Base-by-base conservation (phyloP, 2,329 filamentous ascomycete species). In the Amphichorda felina region DNA sequence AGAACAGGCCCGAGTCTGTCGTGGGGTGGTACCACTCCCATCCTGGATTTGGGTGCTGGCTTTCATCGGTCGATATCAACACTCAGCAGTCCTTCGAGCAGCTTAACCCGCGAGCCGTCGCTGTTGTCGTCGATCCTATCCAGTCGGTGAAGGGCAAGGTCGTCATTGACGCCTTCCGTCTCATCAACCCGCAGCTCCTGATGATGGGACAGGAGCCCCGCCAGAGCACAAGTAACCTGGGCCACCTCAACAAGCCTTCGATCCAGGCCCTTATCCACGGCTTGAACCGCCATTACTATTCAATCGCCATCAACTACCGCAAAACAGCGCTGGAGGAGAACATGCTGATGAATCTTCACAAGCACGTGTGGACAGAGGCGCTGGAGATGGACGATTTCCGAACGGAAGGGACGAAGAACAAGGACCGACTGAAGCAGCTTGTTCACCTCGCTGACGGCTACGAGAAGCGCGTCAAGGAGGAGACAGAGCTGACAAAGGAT, bases 71-170 rank as follows among this genome's bases (percentile, higher is more conserved):
- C 55, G 91, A 98, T 69, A 96, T 98, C 69, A 96, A 98, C 67
- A 98, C 91, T 21, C 91, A 98, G 57, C 91, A 98, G 63, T 95
- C 88, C n/a, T 98, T 98, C 61, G 91, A 98, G 66, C 91, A 96
- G 64, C 77, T 98, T 40, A 98, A 87, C 7, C 87, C 91, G 25
- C 86, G 91, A 55, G 89, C 91, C 46, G 91, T 98, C 44, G 91
- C 91, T 47, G 91, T 98, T 34, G 91, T 98, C 50, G 87, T 98
- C 51, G 91, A 98, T 53, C 91, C 91, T 29, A 96, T 98, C 52
- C 91, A 98, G 63, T 96, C 91, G 41, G 91, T 98, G 56, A 98
- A 98, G 69, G 91, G 91, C 62, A 98, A 98, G 62, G 91, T 98
- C 49, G 91, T 98, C 49, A 98, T 98, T 48, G 91, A 98, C 56